Base-by-base conservation (phyloP, 176 grass and related monocot species). In the Oryza rufipogon region DNA sequence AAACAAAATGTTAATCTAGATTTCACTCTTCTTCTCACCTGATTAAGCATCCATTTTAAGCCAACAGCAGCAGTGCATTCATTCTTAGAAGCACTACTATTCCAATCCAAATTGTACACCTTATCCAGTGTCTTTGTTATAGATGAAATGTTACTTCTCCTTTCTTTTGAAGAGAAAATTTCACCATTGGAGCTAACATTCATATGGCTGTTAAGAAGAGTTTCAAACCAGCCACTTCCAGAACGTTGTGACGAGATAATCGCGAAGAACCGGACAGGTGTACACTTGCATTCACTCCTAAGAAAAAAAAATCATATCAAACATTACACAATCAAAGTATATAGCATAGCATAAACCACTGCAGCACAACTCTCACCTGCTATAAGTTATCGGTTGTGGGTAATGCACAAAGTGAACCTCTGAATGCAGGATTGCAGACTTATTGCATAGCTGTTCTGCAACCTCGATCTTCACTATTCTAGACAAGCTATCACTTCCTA, bases 41-140 rank as follows among this genome's bases (percentile, higher is more conserved):
- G 95, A 92, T 97, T 97, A 72, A 97, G 89, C 95, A 97, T 97
- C 95, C 95, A 97, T 73, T 97, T 97, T 46, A 97, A 80, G 75
- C 95, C 95, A 91, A 89, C 85, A 64, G 90, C 95, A 70, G 92
- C 86, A 76, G 95, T 95, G 76, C 95, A 97, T 84, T 95, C 95
- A 85, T 97, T 83, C 84, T 97, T 97, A 30, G 90, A 90, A 86
- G 95, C 95, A 15, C 95, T 97, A 47, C 88, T 97, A 81, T 86
- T 91, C 88, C 90, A 97, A 84, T 97, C 95, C 73, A 97, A 75
- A 84, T 88, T 95, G 81, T 97, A 95, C 42, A 97, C 85, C 87
- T 76, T 97, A 70, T 97, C 92, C 49, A 97, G 80, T 68, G 92
- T 95, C 15, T 89, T 85, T 86, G 65, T 86, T 70, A 97, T 97